Conservation (phyloP, 106 monocot species). For the Allium cepa region DNA sequence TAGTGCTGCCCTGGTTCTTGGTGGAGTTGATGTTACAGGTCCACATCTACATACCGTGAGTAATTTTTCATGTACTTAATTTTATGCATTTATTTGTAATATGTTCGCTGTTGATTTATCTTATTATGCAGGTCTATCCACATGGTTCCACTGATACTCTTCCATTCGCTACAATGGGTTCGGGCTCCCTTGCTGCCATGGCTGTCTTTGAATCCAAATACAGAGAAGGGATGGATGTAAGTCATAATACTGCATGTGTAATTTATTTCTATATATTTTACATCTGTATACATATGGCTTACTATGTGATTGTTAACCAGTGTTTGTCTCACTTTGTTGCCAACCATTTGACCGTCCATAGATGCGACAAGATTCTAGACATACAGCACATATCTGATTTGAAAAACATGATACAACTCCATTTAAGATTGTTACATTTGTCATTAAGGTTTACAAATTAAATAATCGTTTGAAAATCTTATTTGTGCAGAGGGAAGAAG, state of each 20-base stretch:
- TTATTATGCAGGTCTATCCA: slow-evolving; percentile 73
- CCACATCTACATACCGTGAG: slow-evolving; percentile 96
- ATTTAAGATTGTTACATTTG: too few relatives aligned
- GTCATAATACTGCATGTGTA: slow-evolving; percentile 8
- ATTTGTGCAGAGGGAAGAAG: slow-evolving; percentile 68
- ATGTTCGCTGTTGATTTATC: not conserved
- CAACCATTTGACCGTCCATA: too few relatives aligned
- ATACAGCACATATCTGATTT: too few relatives aligned
- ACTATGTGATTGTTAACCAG: too few relatives aligned
- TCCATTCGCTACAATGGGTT: slow-evolving; percentile 99
- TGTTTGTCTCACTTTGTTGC: too few relatives aligned
- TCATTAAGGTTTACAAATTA: not conserved
- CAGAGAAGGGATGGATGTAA: slow-evolving; percentile 83
- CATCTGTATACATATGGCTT: too few relatives aligned
- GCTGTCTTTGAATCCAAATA: slow-evolving; percentile 95
- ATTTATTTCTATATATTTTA: not conserved
- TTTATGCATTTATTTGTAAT: not conserved
- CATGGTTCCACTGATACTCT: slow-evolving; percentile 99
- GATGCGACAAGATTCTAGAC: too few relatives aligned
- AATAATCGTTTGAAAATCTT: not conserved
- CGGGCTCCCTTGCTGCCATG: slow-evolving; percentile 98
- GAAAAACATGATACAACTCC: too few relatives aligned
- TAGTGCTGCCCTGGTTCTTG: slow-evolving; percentile 97
- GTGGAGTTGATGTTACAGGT: slow-evolving; percentile 97
- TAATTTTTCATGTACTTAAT: not conserved